Percentiles rank a stretch among this genome's conserved stretches.
phyloP scores from a whole-genome alignment of 306 rosid species.

The Gastrolobium bilobum region DNA sequence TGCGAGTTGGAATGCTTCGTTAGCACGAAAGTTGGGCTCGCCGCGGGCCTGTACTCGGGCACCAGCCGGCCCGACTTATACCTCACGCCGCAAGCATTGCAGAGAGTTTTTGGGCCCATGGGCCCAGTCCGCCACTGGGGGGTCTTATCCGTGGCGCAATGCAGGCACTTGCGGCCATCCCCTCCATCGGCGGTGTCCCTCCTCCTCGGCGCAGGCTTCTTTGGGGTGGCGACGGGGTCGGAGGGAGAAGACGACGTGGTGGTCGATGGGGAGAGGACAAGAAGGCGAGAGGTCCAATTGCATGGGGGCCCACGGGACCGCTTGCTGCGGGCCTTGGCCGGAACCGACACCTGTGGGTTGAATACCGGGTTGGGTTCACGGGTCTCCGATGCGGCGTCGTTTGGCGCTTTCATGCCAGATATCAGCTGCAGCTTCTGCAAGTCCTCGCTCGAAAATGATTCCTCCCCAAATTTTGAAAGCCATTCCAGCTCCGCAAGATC shows the following conservation, averaged over 20 bases:
- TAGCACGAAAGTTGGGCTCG: constrained; percentile 91
- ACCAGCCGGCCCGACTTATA: constrained; percentile 88
- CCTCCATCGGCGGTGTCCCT: constrained; percentile 61
- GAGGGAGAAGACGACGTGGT: constrained; percentile 33
- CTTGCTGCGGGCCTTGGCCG: constrained; percentile 93
- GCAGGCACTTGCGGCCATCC: constrained; percentile 82
- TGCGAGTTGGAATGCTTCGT: constrained; percentile 97
- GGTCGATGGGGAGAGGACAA: constrained; percentile 62
- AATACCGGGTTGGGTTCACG: constrained; percentile 46
- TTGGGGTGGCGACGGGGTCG: constrained; percentile 23
- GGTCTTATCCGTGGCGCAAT: constrained; percentile 91
- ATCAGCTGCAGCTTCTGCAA: constrained; percentile 78
- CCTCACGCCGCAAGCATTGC: constrained; percentile 91
- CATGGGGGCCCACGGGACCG: constrained; percentile 80
- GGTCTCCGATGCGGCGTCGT: constrained; percentile 54
- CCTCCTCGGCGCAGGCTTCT: constrained; percentile 58
- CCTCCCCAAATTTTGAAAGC: constrained; percentile 88
- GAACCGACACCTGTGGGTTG: constrained; percentile 66
- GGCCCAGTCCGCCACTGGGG: constrained; percentile 98
- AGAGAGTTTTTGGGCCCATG: constrained; percentile 82
- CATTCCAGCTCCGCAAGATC: constrained; percentile 93
- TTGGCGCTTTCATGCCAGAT: constrained; percentile 66
- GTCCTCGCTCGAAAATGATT: constrained; percentile 88
- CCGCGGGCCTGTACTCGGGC: constrained; percentile 92
- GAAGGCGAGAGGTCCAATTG: constrained; percentile 86